Evolutionary conservation across 805 yeast species (phyloP).

Genomic region (Schizosaccharomyces octosporus): DNA sequence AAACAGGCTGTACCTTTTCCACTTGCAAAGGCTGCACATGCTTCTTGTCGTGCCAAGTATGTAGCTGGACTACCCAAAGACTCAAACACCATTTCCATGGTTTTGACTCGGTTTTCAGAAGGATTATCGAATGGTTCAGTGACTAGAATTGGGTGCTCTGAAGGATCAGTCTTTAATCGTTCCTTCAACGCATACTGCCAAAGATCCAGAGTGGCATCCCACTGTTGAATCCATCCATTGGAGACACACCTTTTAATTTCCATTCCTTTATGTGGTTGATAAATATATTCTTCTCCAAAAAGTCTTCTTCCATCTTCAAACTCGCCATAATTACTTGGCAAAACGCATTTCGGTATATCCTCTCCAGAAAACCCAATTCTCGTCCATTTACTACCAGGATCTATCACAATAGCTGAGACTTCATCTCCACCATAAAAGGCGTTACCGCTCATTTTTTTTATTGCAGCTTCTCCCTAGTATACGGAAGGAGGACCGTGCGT

Average conservation of each 20-base stretch:
- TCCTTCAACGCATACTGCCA: constrained; percentile 42
- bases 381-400: constrained; percentile 21
- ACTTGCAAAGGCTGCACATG: constrained; percentile 44
- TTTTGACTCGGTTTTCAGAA: constrained; percentile 27
- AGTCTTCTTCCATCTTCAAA: background rate
- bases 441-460: background rate
- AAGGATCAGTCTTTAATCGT: constrained; percentile 24
- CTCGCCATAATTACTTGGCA: constrained; percentile 45
- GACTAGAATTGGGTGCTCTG: constrained; percentile 38
- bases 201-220: constrained; percentile 40
- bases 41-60: constrained; percentile 48
- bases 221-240: constrained; percentile 21
- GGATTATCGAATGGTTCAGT: constrained; percentile 52
- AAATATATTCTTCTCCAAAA: constrained; percentile 21
- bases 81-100: constrained; percentile 54
- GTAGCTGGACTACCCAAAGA: constrained; percentile 50
- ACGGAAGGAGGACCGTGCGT: too few relatives aligned
- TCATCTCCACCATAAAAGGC: constrained; percentile 1
- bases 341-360: constrained; percentile 52
- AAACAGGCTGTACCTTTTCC: constrained; percentile 59
- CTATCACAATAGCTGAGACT: constrained; percentile 1
- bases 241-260: constrained; percentile 15
- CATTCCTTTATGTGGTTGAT: constrained; percentile 13
- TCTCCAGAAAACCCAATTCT: constrained; percentile 84
- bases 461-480: too few relatives aligned